These are phyloP conservation scores for Rickenella mellea DNA, from an alignment of 768 basidiomycete genomes.

Conservation along the genomic window DNA sequence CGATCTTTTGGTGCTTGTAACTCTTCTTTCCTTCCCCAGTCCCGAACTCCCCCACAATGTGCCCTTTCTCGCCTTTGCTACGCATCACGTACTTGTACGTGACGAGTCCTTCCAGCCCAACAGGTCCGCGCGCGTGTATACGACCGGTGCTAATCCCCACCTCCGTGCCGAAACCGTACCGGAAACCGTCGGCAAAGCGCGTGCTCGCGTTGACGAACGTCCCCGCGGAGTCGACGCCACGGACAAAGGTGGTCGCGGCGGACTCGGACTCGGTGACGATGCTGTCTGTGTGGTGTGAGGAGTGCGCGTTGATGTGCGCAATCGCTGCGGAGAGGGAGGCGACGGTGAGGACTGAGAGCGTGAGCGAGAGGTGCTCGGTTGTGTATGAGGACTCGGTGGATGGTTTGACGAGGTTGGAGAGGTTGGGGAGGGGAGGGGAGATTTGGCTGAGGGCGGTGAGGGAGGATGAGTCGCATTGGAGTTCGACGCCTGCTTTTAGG, in stretches of 20 bases:
- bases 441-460: slow-evolving; percentile 40
- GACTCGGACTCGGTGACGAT: slow-evolving; percentile 77
- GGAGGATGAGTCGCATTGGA: slow-evolving; percentile 70
- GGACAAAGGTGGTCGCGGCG: slow-evolving; percentile 65
- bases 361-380: slow-evolving; percentile 84
- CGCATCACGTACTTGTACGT: slow-evolving; percentile 94
- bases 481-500: slow-evolving; percentile 55
- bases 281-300: slow-evolving; percentile 90
- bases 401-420: slow-evolving; percentile 37
- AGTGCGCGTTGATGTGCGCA: slow-evolving; percentile 83
- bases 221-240: slow-evolving; percentile 85
- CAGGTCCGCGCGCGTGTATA: slow-evolving; percentile 94
- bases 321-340: slow-evolving; percentile 70
- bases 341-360: slow-evolving; percentile 70
- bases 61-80: slow-evolving; percentile 66
- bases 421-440: slow-evolving; percentile 21
- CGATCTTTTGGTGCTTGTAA: slow-evolving; percentile 57
- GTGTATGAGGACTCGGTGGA: slow-evolving; percentile 60
- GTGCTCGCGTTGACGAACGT: slow-evolving; percentile 94
- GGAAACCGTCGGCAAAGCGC: slow-evolving; percentile 91
- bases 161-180: slow-evolving; percentile 96
- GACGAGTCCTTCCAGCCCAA: slow-evolving; percentile 86
- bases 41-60: slow-evolving; percentile 84
- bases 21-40: slow-evolving; percentile 54
- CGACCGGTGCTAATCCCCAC: slow-evolving; percentile 96